These are phyloP conservation scores for Symbiodinium natans DNA, from an alignment of 73 alveolate species.

Conservation along the genomic window DNA sequence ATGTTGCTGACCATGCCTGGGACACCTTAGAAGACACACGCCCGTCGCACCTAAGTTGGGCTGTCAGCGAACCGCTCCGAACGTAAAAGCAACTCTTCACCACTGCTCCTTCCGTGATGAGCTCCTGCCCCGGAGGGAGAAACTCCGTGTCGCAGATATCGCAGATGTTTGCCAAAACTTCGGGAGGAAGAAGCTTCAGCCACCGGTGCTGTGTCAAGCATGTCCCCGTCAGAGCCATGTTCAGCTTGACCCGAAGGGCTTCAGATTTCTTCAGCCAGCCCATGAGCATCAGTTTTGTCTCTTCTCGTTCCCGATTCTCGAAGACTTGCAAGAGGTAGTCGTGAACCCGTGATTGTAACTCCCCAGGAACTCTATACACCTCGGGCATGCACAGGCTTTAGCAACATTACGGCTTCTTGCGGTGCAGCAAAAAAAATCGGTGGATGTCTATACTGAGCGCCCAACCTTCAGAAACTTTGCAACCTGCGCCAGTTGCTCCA, in stretches of 20 bases:
- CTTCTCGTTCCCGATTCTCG: constrained; percentile 49
- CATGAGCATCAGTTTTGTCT: constrained; percentile 26
- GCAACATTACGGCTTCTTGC: too few species aligned
- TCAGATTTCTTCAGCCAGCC: constrained; percentile 51
- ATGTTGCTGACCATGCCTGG: background rate
- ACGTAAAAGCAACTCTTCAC: constrained; percentile 36
- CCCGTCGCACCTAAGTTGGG: background rate
- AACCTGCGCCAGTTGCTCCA: constrained; percentile 64
- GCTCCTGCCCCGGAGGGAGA: constrained; percentile 45
- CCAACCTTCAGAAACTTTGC: constrained; percentile 28
- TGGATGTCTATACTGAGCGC: too few species aligned
- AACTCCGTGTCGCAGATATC: constrained; percentile 71
- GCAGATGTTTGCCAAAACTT: constrained; percentile 49
- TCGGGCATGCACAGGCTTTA: too few species aligned
- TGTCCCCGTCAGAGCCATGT: constrained; percentile 56
- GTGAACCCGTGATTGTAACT: constrained; percentile 31
- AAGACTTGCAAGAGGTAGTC: constrained; percentile 40
- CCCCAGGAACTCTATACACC: constrained; percentile 40
- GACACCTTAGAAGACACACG: background rate
- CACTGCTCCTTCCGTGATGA: background rate
- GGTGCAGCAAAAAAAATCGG: too few species aligned
- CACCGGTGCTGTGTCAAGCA: constrained; percentile 30
- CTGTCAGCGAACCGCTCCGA: constrained; percentile 27
- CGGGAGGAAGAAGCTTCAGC: constrained; percentile 33
- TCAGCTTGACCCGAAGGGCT: constrained; percentile 19